Evolutionary conservation across 2,329 filamentous ascomycete genomes (phyloP), one percentile per base, ranked within the genome.

Genomic region (Neocucurbitaria cava): DNA sequence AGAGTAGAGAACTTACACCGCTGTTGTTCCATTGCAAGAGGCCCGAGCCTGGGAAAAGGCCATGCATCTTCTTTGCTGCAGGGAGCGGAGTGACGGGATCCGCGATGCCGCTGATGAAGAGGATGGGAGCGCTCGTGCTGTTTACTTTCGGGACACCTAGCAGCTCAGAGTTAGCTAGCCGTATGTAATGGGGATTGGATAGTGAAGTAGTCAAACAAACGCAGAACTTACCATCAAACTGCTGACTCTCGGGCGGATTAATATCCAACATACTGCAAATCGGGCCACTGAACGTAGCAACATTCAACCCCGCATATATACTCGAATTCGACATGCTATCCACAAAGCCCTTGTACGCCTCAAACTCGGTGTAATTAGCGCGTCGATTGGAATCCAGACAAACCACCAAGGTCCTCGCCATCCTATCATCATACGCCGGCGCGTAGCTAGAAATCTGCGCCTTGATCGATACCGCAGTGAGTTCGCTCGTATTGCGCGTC

Each of bases 51-150:
- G 81, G 79, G 1, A 69, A 64, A 11, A 54, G 50, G 0, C 65
- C 61, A 55, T 74, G 71, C 49, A 67, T 69, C 38, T 53, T 58
- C 4, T 78, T 78, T 23, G 79, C 76, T 36, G 66, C 56, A 0
- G 83, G 31, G 8, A 62, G 48, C 2, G 84, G 83, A 0, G 83
- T 87, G 1, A 87, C 80, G 0, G 85, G 85, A 54, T 87, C 84
- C 21, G 81, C 44, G 11, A 51, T 40, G 8, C 47, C 38, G 20
- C 45, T 57, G 3, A 65, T 41, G 20, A 57, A 61, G 1, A 65
- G 17, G 8, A 62, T 59, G 6, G 62, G 59, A 15, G 53, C 49
- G 11, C 42, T 49, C 3, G 55, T 60, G 36, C 28, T 43, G 1
- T 48, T 18, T 0, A 56, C 41, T 36, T 46, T 50, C 10, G 54